Evolutionary conservation across 2,329 filamentous ascomycete genomes (phyloP), one percentile per base, ranked within the genome.

Genomic region (Trichoderma atrobrunneum): DNA sequence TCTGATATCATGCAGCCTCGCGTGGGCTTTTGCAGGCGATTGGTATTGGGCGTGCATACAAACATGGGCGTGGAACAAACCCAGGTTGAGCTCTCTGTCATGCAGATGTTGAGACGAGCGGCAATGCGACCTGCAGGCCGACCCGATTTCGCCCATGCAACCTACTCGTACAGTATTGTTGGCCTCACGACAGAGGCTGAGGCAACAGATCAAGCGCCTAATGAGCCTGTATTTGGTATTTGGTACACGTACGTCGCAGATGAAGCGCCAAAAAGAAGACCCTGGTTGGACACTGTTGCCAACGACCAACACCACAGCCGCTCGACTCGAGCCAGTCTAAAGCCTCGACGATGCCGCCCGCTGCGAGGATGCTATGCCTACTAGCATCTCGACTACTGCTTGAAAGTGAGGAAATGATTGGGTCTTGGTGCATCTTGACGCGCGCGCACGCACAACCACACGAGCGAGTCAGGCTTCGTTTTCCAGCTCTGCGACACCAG

Each of bases 121-220:
- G 69, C 69, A 71, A 64, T 61, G 69, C 69, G 69, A 62, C 61
- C 61, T 59, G 69, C 69, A 64, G 67, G 57, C 61, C 67, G 39
- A 39, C 54, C 56, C 56, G 66, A 69, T 51, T 61, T n/a, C 56
- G n/a, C 34, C 60, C 57, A 60, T 60, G 32, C 48, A 56, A 54
- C 65, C 36, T 18, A 12, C 39, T 8, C 2, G 16, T 43, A 43
- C 39, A 43, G 39, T 43, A 7, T 43, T 60, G 56, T 32, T 69
- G 66, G 66, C 5, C 63, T 54, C 32, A 3, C 24, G 28, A 32
- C 4, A n/a, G 60, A 28, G 56, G 39, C 51, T 43, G 26, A 67
- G 64, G 56, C 66, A 56, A 14, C 66, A 61, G 51, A 60, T 60
- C 28, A 60, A 60, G 30, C 57, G 57, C 57, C n/a, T 54, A 21